Base-by-base conservation (phyloP, 257 asterid species). In the Leptodermis oblonga region DNA sequence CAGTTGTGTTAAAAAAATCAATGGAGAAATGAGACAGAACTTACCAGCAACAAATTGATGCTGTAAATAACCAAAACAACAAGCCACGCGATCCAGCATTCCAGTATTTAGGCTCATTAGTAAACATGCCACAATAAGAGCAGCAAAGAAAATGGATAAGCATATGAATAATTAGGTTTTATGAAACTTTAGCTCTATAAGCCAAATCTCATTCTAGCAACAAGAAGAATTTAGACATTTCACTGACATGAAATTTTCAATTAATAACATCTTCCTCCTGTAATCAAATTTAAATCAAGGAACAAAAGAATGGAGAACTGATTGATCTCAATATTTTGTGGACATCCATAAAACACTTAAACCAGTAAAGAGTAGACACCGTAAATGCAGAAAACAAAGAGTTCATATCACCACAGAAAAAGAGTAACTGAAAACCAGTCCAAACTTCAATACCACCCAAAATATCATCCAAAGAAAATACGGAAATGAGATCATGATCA, bases 41-140 rank as follows among this genome's bases (percentile, higher is more conserved):
- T 84, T 70, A 94, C 99, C 96, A 46, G 97, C 99, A 76, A 94
- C 96, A 84, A 91, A 94, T 87, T 94, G 99, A 82, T 89, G 88
- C 99, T 94, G 77, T 74, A 62, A 42, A 82, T 56, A 56, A 67
- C 70, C 72, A 70, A 77, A 56, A 61, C 77, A 49, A 77, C 69
- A 63, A 73, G 74, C 82, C 88, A 74, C 72, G 76, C 33, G 70
- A 76, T 74, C 77, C 92, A 76, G 74, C 81, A 78, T 39, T 68
- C 30, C 37, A 70, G 65, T 39, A 42, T 74, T 65, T 58, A 59
- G 39, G 56, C 48, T 43, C 72, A 65, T 67, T 20, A 45, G 37
- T 53, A 67, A 49, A 43, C 33, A 77, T 72, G 74, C 52, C 48
- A 68, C 61, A 62, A 46, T 49, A 58, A 67, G 65, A 55, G 18